Percentiles rank a stretch among this genome's conserved stretches.
Evolutionary conservation across 495 filamentous ascomycete species (phyloP).

Genomic region (Parachaetomium inaequale): DNA sequence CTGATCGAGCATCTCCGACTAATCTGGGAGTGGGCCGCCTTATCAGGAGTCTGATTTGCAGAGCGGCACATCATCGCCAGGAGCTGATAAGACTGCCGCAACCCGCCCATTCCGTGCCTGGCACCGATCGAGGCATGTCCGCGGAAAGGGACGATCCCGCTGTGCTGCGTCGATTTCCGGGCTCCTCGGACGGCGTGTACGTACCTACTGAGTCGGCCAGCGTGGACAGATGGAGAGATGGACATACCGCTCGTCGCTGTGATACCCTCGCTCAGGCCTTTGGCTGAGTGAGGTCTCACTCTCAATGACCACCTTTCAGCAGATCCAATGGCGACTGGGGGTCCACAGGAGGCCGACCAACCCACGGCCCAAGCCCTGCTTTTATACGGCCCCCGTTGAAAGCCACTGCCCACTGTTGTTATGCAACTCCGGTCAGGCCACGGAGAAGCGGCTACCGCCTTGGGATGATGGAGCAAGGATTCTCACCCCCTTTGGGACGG

Average conservation of each 20-base stretch:
- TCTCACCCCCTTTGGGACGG: not conserved
- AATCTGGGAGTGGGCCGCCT: slow-evolving; percentile 23
- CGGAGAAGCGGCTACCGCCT: slow-evolving; percentile 12
- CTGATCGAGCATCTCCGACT: slow-evolving; percentile 28
- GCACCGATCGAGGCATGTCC: slow-evolving; percentile 14
- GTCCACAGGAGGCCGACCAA: not conserved
- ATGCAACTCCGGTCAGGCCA: not conserved
- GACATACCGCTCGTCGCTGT: not conserved
- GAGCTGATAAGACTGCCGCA: slow-evolving; percentile 27
- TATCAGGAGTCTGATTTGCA: slow-evolving; percentile 30
- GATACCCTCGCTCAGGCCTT: not conserved
- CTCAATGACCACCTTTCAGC: not conserved
- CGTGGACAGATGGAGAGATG: not conserved
- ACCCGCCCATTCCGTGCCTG: not conserved
- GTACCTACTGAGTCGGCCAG: too few relatives aligned
- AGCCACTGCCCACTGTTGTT: slow-evolving; percentile 12
- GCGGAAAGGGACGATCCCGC: slow-evolving; percentile 16
- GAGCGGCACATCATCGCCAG: slow-evolving; percentile 15
- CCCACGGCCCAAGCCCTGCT: not conserved
- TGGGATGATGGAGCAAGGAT: not conserved
- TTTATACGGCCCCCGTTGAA: not conserved
- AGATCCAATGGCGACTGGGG: not conserved
- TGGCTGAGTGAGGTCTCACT: not conserved
- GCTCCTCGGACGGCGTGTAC: not conserved
- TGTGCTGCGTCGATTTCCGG: not conserved